Conservation (phyloP, 148 eudicot species). For the Oxyria digyna region DNA sequence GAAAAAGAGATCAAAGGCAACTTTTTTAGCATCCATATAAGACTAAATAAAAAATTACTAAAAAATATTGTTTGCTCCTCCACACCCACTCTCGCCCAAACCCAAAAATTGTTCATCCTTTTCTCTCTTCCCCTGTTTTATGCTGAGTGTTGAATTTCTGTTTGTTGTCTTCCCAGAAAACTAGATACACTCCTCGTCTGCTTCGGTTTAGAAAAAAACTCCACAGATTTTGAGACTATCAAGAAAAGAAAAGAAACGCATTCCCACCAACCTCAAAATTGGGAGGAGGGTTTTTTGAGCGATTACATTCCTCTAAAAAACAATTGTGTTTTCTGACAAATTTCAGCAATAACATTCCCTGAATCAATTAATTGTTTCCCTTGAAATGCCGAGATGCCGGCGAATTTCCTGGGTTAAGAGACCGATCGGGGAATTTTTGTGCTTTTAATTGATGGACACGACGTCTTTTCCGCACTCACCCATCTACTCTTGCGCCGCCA, state of each 20-base stretch:
- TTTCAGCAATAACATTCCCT: not conserved
- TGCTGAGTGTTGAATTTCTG: not conserved
- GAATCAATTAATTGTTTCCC: not conserved
- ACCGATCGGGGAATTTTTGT: constrained; percentile 29
- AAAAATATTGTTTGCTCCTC: not conserved
- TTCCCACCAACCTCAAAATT: not conserved
- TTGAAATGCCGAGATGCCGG: constrained; percentile 21
- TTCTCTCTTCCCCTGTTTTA: constrained; percentile 6
- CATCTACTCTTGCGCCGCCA: constrained; percentile 7
- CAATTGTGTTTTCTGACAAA: no score
- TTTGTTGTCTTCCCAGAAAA: not conserved
- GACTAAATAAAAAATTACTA: not conserved
- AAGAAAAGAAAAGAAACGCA: not conserved
- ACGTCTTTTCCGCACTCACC: constrained; percentile 10
- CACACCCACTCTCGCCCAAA: constrained; percentile 1
- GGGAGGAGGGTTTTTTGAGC: no score
- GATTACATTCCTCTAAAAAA: no score
- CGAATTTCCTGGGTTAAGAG: constrained; percentile 19
- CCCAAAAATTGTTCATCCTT: not conserved
- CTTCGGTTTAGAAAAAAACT: not conserved
- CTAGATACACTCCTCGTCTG: not conserved
- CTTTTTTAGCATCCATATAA: not conserved
- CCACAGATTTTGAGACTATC: not conserved
- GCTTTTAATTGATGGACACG: constrained; percentile 40
- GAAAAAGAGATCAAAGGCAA: not conserved